phyloP scores from a whole-genome alignment of 352 stramenopile species.

The Phytophthora hibernalis region DNA sequence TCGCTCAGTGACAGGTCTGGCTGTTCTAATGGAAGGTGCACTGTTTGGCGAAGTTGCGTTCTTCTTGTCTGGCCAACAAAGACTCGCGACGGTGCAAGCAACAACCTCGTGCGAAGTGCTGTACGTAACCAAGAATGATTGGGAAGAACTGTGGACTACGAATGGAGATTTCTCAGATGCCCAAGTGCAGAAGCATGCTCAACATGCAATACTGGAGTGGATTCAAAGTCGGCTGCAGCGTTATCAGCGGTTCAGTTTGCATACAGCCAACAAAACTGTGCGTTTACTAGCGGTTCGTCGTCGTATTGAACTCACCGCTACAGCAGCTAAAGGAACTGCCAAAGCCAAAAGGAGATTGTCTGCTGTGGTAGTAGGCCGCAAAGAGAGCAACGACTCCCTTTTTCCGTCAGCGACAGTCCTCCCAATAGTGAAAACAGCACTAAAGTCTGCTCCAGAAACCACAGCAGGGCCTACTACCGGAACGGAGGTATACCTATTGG shows the following conservation, averaged over 20 bases:
- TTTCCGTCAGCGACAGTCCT: neutral
- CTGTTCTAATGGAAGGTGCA: conserved; percentile 62
- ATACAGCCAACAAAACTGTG: conserved; percentile 50
- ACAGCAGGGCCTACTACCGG: neutral
- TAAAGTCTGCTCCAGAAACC: neutral
- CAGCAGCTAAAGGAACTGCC: conserved; percentile 11
- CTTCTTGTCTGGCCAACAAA: conserved; percentile 60
- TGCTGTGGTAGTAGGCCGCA: conserved; percentile 9
- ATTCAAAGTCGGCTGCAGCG: conserved; percentile 44
- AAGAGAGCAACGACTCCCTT: neutral
- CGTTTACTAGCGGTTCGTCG: conserved; percentile 17
- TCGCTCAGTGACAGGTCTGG: conserved; percentile 52
- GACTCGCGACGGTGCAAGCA: conserved; percentile 68
- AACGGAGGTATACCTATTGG: conserved; percentile 48
- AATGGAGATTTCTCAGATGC: conserved; percentile 43
- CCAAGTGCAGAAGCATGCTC: conserved; percentile 61
- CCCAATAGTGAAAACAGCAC: neutral
- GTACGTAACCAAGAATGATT: conserved; percentile 64
- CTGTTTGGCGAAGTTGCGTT: conserved; percentile 81
- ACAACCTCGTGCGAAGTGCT: conserved; percentile 70
- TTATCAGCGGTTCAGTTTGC: conserved; percentile 53
- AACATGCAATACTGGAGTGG: conserved; percentile 70
- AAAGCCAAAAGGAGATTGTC: conserved; percentile 23
- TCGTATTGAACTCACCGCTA: conserved; percentile 1
- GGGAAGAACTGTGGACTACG: conserved; percentile 65